A percentile compares a stretch with the other conserved stretches of the same genome.
These are phyloP conservation scores for Phellopilus nigrolimitatus DNA, from an alignment of 1,284 basidiomycete genomes.

Conservation along the genomic window DNA sequence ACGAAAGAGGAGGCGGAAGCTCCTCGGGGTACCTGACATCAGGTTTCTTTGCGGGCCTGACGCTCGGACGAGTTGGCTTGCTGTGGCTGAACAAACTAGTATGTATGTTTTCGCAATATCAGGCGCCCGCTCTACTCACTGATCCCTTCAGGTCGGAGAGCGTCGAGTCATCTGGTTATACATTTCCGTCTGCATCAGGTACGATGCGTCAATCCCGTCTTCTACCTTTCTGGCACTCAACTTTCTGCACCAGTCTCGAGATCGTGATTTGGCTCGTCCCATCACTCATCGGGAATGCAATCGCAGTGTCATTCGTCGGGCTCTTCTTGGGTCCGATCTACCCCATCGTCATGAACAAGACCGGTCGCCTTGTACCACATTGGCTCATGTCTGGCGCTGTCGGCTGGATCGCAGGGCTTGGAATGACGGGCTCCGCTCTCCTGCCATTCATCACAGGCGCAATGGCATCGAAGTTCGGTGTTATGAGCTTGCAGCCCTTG, in stretches of 20 bases:
- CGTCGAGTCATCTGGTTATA: constrained; percentile 32
- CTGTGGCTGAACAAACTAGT: constrained; percentile 13
- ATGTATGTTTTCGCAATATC: not conserved
- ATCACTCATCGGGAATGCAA: constrained; percentile 52
- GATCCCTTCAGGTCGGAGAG: constrained; percentile 43
- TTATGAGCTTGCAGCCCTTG: constrained; percentile 19
- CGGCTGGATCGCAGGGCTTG: constrained; percentile 30
- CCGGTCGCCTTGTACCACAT: constrained; percentile 25
- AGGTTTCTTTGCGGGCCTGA: constrained; percentile 26
- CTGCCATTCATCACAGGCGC: constrained; percentile 27
- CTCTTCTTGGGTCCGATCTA: constrained; percentile 31
- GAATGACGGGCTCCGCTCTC: constrained; percentile 26
- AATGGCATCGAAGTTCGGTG: constrained; percentile 19
- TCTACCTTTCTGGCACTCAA: constrained; percentile 8
- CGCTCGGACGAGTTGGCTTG: constrained; percentile 6
- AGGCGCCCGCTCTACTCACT: not conserved
- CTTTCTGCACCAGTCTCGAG: constrained; percentile 39
- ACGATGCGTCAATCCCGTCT: constrained; percentile 6
- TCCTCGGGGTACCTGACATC: constrained; percentile 26
- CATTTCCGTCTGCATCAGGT: constrained; percentile 13
- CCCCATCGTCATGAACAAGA: constrained; percentile 28
- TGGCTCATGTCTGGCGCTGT: constrained; percentile 27
- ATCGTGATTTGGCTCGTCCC: constrained; percentile 61
- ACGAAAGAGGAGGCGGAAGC: constrained; percentile 26
- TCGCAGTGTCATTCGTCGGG: constrained; percentile 56